These are phyloP conservation scores for Geotrichum citri-aurantii DNA, from an alignment of 1,139 yeast genomes.

Conservation along the genomic window DNA sequence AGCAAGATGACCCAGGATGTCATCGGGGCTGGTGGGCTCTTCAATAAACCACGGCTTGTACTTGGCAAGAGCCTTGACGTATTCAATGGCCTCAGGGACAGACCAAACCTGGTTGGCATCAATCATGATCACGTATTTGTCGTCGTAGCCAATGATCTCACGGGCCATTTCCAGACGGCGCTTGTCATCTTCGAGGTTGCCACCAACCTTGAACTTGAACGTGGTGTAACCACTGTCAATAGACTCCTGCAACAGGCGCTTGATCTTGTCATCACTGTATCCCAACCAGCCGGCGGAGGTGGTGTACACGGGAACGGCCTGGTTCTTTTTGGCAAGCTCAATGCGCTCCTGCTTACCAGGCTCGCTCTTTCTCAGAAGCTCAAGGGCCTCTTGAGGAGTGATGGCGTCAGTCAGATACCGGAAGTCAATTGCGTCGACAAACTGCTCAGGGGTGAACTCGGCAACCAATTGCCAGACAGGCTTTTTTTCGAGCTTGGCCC, in stretches of 20 bases:
- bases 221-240: constrained; percentile 38
- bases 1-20: constrained; percentile 38
- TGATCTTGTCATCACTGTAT: constrained; percentile 41
- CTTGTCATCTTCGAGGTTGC: constrained; percentile 36
- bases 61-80: constrained; percentile 37
- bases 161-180: constrained; percentile 38
- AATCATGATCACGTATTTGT: constrained; percentile 33
- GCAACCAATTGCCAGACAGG: constrained; percentile 40
- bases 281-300: constrained; percentile 46
- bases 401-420: constrained; percentile 40
- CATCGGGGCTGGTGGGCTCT: constrained; percentile 42
- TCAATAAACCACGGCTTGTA: constrained; percentile 41
- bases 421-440: constrained; percentile 42
- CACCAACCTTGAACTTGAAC: constrained; percentile 43
- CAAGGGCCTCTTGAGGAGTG: constrained; percentile 39
- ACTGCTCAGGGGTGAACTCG: constrained; percentile 42
- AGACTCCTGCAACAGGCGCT: constrained; percentile 32
- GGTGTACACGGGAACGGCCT: constrained; percentile 43
- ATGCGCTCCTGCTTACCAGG: constrained; percentile 36
- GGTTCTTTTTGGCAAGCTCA: constrained; percentile 34
- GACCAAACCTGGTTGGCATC: constrained; percentile 42
- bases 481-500: constrained; percentile 37
- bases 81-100: constrained; percentile 40
- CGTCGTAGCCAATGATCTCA: constrained; percentile 38
- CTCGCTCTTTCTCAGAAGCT: constrained; percentile 30